phyloP scores from a whole-genome alignment of 495 filamentous ascomycete genomes.

The Filosporella fistucella region DNA sequence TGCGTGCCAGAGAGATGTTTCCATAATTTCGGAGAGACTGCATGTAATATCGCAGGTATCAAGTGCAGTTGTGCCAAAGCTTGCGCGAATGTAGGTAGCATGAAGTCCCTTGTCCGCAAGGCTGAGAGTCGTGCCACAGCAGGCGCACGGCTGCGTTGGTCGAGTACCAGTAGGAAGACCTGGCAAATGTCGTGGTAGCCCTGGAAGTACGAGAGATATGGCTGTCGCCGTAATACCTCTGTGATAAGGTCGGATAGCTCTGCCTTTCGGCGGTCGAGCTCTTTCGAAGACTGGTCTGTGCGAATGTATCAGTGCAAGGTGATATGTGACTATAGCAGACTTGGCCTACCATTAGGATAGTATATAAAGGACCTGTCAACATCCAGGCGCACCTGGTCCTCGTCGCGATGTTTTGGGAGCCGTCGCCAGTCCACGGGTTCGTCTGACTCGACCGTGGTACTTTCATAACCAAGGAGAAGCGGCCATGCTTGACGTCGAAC shows the following conservation, averaged over 20 bases:
- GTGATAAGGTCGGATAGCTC: conserved; percentile 74
- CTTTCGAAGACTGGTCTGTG: conserved; percentile 30
- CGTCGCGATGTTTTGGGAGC: conserved; percentile 70
- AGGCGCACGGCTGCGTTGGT: conserved; percentile 42
- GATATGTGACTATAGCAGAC: conserved; percentile 13
- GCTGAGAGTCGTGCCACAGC: conserved; percentile 77
- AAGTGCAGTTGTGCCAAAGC: conserved; percentile 78
- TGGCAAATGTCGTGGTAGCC: conserved; percentile 98
- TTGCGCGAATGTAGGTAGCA: conserved; percentile 85
- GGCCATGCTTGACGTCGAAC: conserved; percentile 82
- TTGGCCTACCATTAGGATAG: conserved; percentile 71
- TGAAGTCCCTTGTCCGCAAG: conserved; percentile 91
- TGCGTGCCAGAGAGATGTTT: conserved; percentile 70
- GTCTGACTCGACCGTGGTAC: conserved; percentile 6
- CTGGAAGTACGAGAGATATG: conserved; percentile 93
- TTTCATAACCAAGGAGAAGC: conserved; percentile 58
- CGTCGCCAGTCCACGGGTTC: conserved; percentile 38
- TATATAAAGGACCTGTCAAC: conserved; percentile 96
- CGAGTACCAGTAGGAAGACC: conserved; percentile 85
- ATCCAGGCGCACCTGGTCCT: conserved; percentile 84
- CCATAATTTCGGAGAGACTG: conserved; percentile 61
- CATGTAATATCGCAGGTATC: conserved; percentile 72
- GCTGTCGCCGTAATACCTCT: conserved; percentile 70
- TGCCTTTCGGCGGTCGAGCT: conserved; percentile 57
- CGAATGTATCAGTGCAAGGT: conserved; percentile 16